Evolutionary conservation across 306 rosid genomes (phyloP).

Genomic region (Astragalus glycyphyllos): DNA sequence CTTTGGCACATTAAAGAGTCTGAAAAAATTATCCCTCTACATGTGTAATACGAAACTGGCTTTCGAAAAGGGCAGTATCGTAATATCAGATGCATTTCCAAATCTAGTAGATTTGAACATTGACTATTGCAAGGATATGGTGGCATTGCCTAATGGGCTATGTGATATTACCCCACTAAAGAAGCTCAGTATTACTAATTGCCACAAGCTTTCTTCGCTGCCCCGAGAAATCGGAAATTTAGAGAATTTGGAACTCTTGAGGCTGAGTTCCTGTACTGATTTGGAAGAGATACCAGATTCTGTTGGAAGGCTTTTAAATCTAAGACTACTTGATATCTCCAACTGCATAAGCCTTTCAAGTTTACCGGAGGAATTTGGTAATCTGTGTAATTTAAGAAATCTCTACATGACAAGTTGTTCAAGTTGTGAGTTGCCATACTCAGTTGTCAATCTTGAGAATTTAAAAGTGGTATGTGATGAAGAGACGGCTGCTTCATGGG

Average conservation of each 20-base stretch:
- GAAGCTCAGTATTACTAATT: slow-evolving; percentile 65
- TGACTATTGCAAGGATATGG: slow-evolving; percentile 60
- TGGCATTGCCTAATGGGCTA: slow-evolving; percentile 52
- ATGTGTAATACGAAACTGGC: slow-evolving; percentile 58
- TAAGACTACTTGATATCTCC: slow-evolving; percentile 60
- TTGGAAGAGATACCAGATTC: slow-evolving; percentile 56
- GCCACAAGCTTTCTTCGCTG: slow-evolving; percentile 54
- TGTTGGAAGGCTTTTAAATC: slow-evolving; percentile 38
- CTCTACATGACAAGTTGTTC: slow-evolving; percentile 58
- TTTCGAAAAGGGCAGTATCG: slow-evolving; percentile 41
- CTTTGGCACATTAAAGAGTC: slow-evolving; percentile 46
- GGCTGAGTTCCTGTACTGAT: slow-evolving; percentile 66
- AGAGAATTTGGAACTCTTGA: slow-evolving; percentile 52
- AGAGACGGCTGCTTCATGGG: slow-evolving; percentile 58
- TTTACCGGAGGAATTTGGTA: slow-evolving; percentile 60
- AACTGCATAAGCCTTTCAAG: slow-evolving; percentile 57
- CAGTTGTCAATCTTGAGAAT: slow-evolving; percentile 47
- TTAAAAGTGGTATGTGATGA: slow-evolving; percentile 64
- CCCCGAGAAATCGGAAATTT: slow-evolving; percentile 57
- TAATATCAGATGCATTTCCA: slow-evolving; percentile 52
- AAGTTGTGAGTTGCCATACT: slow-evolving; percentile 51
- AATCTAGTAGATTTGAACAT: slow-evolving; percentile 57
- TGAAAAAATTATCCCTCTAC: slow-evolving; percentile 59
- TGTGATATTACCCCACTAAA: slow-evolving; percentile 47
- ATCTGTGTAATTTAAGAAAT: slow-evolving; percentile 44